These are phyloP conservation scores for Poa pratensis DNA, from an alignment of 176 grass and related monocot species.

Conservation along the genomic window DNA sequence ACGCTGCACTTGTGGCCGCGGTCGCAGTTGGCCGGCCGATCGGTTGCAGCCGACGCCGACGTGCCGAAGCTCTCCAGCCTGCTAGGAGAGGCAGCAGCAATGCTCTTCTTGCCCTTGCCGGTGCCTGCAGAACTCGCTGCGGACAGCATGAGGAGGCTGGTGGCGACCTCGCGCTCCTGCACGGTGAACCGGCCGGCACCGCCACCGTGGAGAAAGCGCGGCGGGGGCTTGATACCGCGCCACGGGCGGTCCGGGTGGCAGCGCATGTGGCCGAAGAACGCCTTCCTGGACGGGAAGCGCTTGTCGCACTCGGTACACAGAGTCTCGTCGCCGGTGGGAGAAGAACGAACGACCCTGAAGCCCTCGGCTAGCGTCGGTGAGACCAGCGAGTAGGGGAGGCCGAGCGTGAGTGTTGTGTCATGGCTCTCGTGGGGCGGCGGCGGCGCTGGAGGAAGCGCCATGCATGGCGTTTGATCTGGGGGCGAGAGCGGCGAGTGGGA, in stretches of 20 bases:
- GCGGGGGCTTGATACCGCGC: constrained; percentile 57
- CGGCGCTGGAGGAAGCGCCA: not conserved
- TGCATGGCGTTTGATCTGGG: constrained; percentile 13
- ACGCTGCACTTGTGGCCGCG: not conserved
- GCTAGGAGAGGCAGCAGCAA: not conserved
- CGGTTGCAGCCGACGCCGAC: not conserved
- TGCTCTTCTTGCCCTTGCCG: constrained; percentile 31
- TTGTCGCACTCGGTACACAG: constrained; percentile 62
- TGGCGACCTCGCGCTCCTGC: constrained; percentile 45
- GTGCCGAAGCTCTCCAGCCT: not conserved
- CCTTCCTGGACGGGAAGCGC: constrained; percentile 59
- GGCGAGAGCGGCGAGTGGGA: not conserved
- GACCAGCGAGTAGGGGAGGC: not conserved
- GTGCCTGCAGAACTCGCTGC: not conserved
- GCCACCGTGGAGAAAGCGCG: not conserved
- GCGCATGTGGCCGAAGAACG: constrained; percentile 80
- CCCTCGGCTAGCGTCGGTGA: not conserved
- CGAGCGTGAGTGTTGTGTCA: constrained; percentile 37
- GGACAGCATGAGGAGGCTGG: constrained; percentile 43
- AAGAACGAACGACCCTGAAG: not conserved
- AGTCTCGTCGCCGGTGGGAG: constrained; percentile 11
- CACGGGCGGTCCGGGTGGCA: constrained; percentile 75
- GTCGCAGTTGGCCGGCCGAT: constrained; percentile 7
- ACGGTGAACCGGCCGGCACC: constrained; percentile 30
- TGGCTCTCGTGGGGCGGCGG: constrained; percentile 20